Evolutionary conservation across 2,329 filamentous ascomycete genomes (phyloP), one percentile per base, ranked within the genome.

Genomic region (Pseudocercospora crystallina): DNA sequence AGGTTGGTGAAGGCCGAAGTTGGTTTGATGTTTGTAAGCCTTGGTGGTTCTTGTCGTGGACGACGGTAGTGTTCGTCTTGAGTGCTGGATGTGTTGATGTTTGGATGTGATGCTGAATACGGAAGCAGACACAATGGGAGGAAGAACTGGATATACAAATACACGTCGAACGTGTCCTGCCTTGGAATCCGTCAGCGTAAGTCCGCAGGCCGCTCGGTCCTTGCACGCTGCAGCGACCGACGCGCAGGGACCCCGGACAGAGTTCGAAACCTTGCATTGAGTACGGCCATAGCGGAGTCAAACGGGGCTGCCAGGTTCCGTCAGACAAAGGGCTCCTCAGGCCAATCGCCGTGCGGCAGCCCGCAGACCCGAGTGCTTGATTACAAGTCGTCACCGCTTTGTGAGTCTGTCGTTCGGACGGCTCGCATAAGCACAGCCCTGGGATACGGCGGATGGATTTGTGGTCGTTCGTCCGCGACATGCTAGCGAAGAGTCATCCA

Each of bases 1-100:
- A 56, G 53, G 56, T 47, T 56, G 34, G 26, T 45, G 47, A 45
- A 43, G 13, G 51, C 53, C 56, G 53, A 51, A 53, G 56, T 47
- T 32, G 34, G 40, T 36, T 43, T 45, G 39, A 15, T 46, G 26
- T 43, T 15, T 48, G 43, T 29, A 36, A 43, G 20, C 34, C 41
- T 30, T 41, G 43, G 11, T 29, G 38, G 32, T 38, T 38, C 15
- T 38, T 26, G 41, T 42, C 17, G 11, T 33, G 9, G 17, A 35
- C 15, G 49, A 17, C 29, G 29, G 20, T 48, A n/a, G 36, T 48
- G 20, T 30, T 49, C 36, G 17, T 43, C 26, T 45, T 41, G 44
- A 41, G 34, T 45, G 35, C 40, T 41, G 47, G 45, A 36, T 20
- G 33, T 44, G 13, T 40, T 33, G 40, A 42, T 51, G 38, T 47